These are phyloP conservation scores for Exophiala oligosperma DNA, from an alignment of 2,329 filamentous ascomycete genomes.

Conservation along the genomic window DNA sequence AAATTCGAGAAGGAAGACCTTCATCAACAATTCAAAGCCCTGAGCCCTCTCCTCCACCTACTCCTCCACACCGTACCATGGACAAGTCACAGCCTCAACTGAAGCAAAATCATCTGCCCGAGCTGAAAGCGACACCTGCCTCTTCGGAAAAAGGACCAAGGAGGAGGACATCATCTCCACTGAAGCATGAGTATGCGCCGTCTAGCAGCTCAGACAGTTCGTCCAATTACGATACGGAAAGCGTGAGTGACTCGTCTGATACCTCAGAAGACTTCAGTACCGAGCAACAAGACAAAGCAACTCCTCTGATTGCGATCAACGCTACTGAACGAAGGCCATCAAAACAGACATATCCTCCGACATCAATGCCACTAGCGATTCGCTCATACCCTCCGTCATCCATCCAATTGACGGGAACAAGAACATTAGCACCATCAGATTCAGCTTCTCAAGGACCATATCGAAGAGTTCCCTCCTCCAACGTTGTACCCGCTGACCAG, in stretches of 20 bases:
- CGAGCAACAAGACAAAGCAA: conserved; percentile 54
- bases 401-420: conserved; percentile 42
- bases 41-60: conserved; percentile 37
- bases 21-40: neutral
- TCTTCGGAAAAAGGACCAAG: conserved; percentile 44
- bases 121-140: conserved; percentile 41
- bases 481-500: conserved; percentile 42
- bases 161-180: conserved; percentile 81
- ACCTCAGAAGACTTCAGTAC: conserved; percentile 51
- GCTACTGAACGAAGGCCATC: conserved; percentile 44
- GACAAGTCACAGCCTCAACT: conserved; percentile 4
- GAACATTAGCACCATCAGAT: conserved; percentile 74
- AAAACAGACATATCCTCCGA: conserved; percentile 34
- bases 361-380: conserved; percentile 28
- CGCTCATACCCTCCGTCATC: too few relatives aligned
- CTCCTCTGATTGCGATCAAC: conserved; percentile 34
- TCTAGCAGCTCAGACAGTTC: conserved; percentile 69
- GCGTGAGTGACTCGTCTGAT: conserved; percentile 49
- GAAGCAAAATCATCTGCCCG: conserved; percentile 7
- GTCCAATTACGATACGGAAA: conserved; percentile 56
- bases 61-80: conserved; percentile 49
- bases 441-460: conserved; percentile 77
- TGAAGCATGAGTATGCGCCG: conserved; percentile 96
- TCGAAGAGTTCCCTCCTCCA: conserved; percentile 48
- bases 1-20: conserved; percentile 6